These are phyloP conservation scores for Gracilaria vermiculophylla DNA, from an alignment of 23 red algal genomes.

Conservation along the genomic window DNA sequence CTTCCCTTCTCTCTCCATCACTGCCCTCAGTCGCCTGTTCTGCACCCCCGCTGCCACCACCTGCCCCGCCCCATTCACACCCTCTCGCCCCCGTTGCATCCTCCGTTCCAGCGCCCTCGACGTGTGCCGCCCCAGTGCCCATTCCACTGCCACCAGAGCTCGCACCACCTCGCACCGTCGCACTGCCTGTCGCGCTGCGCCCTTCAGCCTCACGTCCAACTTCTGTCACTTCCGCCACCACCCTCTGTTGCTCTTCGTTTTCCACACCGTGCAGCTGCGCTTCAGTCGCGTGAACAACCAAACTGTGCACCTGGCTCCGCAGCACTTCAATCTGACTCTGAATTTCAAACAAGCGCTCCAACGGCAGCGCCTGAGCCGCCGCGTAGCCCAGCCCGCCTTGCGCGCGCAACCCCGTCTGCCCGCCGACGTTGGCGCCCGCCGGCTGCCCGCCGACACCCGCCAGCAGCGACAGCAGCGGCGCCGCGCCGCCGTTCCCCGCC, in stretches of 20 bases:
- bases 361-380: neutral
- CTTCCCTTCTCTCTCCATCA: neutral
- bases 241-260: neutral
- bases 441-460: neutral
- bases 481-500: neutral
- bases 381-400: neutral
- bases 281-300: conserved; percentile 28
- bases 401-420: neutral
- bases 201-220: neutral
- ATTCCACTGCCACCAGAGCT: no score
- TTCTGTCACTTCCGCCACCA: neutral
- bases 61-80: neutral
- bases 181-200: neutral
- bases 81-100: no score
- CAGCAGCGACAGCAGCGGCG: neutral
- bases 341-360: conserved; percentile 51
- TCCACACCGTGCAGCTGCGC: conserved; percentile 2
- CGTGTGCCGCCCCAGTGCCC: no score
- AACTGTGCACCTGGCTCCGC: conserved; percentile 39
- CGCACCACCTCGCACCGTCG: no score
- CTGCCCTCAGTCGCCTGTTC: neutral
- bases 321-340: conserved; percentile 61
- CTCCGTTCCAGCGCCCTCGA: neutral
- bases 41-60: neutral
- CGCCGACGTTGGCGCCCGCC: neutral